Conservation (phyloP, 768 basidiomycete species). For the Amyloporia xantha region DNA sequence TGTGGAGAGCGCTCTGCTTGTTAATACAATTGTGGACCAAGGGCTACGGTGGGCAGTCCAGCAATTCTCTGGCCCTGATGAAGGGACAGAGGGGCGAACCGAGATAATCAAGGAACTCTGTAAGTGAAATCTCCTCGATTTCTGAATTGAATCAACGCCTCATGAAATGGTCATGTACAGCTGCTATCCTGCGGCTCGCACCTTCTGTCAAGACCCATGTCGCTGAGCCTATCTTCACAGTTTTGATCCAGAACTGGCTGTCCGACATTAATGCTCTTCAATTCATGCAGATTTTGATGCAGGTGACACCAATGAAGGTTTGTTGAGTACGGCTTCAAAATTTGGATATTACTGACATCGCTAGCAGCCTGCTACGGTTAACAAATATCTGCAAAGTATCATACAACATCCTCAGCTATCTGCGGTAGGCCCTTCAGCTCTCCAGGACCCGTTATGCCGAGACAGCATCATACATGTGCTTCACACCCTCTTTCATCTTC, state of each 20-base stretch:
- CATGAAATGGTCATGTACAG: not conserved
- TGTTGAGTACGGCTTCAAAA: conserved; percentile 14
- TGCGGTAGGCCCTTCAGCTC: conserved; percentile 21
- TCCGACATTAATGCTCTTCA: conserved; percentile 24
- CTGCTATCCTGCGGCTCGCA: not conserved
- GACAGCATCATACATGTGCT: conserved; percentile 51
- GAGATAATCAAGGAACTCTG: not conserved
- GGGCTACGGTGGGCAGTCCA: conserved; percentile 16
- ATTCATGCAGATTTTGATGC: conserved; percentile 24
- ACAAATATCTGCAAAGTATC: conserved; percentile 69
- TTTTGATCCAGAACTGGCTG: conserved; percentile 57
- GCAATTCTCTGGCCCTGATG: conserved; percentile 1
- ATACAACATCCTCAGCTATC: conserved; percentile 64
- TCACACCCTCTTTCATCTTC: conserved; percentile 60
- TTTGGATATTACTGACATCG: no score
- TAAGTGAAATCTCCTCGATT: not conserved
- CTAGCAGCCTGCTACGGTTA: conserved; percentile 67
- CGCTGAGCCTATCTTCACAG: conserved; percentile 65
- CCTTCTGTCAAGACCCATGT: conserved; percentile 43
- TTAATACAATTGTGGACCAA: conserved; percentile 11
- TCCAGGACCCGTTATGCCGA: conserved; percentile 25
- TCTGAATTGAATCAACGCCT: no score
- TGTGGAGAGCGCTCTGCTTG: not conserved
- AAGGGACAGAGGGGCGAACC: not conserved
- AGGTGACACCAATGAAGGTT: conserved; percentile 50